Conservation (phyloP, 768 basidiomycete genomes). For the Kwoniella heveanensis region DNA sequence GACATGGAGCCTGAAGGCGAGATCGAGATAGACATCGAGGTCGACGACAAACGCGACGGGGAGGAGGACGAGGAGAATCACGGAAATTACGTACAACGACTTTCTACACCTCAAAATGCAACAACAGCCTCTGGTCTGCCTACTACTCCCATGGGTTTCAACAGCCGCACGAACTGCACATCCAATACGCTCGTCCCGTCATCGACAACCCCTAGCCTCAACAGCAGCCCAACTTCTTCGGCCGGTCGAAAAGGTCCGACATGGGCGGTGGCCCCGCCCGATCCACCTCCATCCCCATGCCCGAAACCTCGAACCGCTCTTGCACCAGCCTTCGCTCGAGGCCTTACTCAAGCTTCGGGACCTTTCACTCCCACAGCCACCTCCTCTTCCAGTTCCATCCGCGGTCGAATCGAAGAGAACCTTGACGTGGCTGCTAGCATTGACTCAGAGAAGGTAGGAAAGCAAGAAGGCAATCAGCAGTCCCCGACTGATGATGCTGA, state of each 20-base stretch:
- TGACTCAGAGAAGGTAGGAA: too few relatives aligned
- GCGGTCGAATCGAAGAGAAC: too few relatives aligned
- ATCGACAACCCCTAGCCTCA: background rate
- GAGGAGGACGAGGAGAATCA: background rate
- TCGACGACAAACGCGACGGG: background rate
- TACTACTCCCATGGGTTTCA: background rate
- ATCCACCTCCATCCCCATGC: background rate
- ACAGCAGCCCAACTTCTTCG: background rate
- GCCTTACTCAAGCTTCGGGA: background rate
- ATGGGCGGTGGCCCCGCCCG: slow-evolving; percentile 12
- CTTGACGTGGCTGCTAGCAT: background rate
- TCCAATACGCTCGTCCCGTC: background rate
- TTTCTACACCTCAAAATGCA: background rate
- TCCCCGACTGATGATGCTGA: background rate
- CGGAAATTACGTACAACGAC: background rate
- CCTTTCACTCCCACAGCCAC: background rate
- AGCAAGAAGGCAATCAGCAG: slow-evolving; percentile 1
- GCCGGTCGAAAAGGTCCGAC: slow-evolving; percentile 2
- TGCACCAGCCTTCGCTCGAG: too few relatives aligned
- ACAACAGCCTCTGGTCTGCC: background rate
- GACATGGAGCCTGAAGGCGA: background rate
- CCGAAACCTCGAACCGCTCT: too few relatives aligned
- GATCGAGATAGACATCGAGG: background rate
- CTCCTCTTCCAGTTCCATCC: too few relatives aligned
- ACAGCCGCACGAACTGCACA: background rate